Evolutionary conservation across 768 basidiomycete species (phyloP).

Genomic region (Podaxis mareebaensis): DNA sequence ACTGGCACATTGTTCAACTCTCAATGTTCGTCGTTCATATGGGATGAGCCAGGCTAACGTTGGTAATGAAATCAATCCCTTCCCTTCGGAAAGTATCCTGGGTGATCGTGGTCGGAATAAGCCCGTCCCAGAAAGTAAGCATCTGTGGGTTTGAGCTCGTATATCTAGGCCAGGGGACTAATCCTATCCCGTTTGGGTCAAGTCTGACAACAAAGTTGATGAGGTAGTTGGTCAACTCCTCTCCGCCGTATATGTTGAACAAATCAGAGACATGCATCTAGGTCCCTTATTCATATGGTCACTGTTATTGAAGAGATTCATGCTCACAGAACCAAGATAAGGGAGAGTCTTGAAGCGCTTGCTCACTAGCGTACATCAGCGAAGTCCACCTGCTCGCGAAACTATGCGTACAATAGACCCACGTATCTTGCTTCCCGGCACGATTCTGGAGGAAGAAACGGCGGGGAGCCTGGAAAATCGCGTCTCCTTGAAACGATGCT

Average conservation of each 20-base stretch:
- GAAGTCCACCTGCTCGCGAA: slow-evolving; percentile 8
- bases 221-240: slow-evolving; percentile 36
- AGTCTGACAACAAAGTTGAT: slow-evolving; percentile 43
- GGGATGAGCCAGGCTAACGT: slow-evolving; percentile 33
- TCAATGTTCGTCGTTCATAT: slow-evolving; percentile 3
- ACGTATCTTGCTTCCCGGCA: slow-evolving; percentile 41
- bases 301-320: not conserved
- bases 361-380: slow-evolving; percentile 31
- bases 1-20: not conserved
- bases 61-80: slow-evolving; percentile 36
- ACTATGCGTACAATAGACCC: slow-evolving; percentile 38
- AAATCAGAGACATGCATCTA: slow-evolving; percentile 45
- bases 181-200: slow-evolving; percentile 42
- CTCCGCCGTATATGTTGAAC: slow-evolving; percentile 34
- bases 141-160: slow-evolving; percentile 32
- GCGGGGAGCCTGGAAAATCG: slow-evolving; percentile 50
- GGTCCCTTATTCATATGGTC: not conserved
- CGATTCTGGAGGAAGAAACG: slow-evolving; percentile 44
- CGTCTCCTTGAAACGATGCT: slow-evolving; percentile 51
- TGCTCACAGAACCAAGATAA: slow-evolving; percentile 43
- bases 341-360: slow-evolving; percentile 40
- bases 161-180: slow-evolving; percentile 47
- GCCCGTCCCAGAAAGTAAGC: slow-evolving; percentile 40
- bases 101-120: slow-evolving; percentile 33
- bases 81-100: slow-evolving; percentile 44